A percentile compares a stretch with the other conserved stretches of the same genome.
These are phyloP conservation scores for Hyaloscypha finlandica DNA, from an alignment of 495 filamentous ascomycete genomes.

Conservation along the genomic window DNA sequence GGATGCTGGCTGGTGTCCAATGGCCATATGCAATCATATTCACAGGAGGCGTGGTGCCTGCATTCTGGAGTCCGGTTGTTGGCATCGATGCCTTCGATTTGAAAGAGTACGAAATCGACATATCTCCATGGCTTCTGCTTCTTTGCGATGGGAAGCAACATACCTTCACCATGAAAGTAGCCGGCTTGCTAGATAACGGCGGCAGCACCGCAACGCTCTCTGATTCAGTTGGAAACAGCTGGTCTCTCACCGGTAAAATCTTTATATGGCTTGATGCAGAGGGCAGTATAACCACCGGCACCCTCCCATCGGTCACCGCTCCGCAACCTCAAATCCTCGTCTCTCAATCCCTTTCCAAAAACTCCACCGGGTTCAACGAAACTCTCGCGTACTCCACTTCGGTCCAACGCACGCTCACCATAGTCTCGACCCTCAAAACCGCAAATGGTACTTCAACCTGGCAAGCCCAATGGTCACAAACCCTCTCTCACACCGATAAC, in stretches of 20 bases:
- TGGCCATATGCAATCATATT: constrained; percentile 90
- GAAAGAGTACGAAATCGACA: constrained; percentile 78
- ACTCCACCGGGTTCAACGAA: constrained; percentile 54
- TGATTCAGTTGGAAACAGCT: constrained; percentile 62
- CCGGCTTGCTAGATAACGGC: constrained; percentile 58
- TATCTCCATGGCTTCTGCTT: constrained; percentile 72
- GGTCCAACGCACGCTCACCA: constrained; percentile 56
- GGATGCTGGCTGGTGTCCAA: constrained; percentile 69
- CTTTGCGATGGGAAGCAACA: constrained; percentile 66
- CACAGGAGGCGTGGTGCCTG: constrained; percentile 81
- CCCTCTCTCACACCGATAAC: constrained; percentile 56
- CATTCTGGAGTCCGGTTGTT: constrained; percentile 81
- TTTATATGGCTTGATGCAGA: constrained; percentile 68
- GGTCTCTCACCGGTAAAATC: constrained; percentile 84
- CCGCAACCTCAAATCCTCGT: constrained; percentile 34
- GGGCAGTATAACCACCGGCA: constrained; percentile 50
- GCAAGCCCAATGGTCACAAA: constrained; percentile 62
- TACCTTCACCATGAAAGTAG: constrained; percentile 70
- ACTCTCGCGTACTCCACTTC: constrained; percentile 60
- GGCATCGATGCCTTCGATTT: constrained; percentile 86
- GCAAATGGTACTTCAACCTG: constrained; percentile 38
- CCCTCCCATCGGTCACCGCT: constrained; percentile 18
- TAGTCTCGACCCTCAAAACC: constrained; percentile 51
- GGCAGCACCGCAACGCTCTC: constrained; percentile 48
- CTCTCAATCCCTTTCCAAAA: constrained; percentile 42